Base-by-base conservation (phyloP, 2,329 filamentous ascomycete species). In the Pseudogymnoascus destructans region DNA sequence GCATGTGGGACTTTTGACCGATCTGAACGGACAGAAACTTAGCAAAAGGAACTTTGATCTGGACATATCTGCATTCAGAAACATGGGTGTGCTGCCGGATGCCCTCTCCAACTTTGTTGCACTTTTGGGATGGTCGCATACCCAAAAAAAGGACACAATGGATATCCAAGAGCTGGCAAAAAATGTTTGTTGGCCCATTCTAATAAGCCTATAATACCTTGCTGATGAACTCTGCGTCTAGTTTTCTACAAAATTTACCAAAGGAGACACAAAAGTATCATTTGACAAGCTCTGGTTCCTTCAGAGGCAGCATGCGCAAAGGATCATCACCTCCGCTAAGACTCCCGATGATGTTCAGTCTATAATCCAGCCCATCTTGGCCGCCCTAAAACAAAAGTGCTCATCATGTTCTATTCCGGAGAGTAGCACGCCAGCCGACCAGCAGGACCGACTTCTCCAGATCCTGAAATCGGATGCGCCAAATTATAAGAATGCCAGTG, bases 241-340 rank as follows among this genome's bases (percentile, higher is more conserved):
- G 30, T 27, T 17, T 30, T 17, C 13, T 33, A 77, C 95, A 63
- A 90, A 89, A 67, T 95, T 96, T 72, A 97, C 90, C 2, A 88
- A 86, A 65, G 92, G 92, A 8, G 91, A 96, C 69, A 89, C 91
- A 5, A 85, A 86, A 11, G 88, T 96, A 15, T 83, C 86, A 17
- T 79, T 85, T 56, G 81, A 84, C 55, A 98, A 97, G 68, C 78
- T 97, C 13, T 79, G 81, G 65, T 89, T 84, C 69, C 79, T 97
- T 55, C 89, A 96, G 67, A 82, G 80, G 64, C 78, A 80, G 52
- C 88, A 92, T 52, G 67, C 68, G 30, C 30, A 23, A 32, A 56
- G 46, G 19, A 21, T 35, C 54, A 58, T 58, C 27, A 27, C 42
- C 23, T 21, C 30, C 4, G 54, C 54, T 7, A 56, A 35, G 19